These are phyloP conservation scores for Ophiostoma australiae DNA, from an alignment of 2,329 filamentous ascomycete genomes.

Conservation along the genomic window DNA sequence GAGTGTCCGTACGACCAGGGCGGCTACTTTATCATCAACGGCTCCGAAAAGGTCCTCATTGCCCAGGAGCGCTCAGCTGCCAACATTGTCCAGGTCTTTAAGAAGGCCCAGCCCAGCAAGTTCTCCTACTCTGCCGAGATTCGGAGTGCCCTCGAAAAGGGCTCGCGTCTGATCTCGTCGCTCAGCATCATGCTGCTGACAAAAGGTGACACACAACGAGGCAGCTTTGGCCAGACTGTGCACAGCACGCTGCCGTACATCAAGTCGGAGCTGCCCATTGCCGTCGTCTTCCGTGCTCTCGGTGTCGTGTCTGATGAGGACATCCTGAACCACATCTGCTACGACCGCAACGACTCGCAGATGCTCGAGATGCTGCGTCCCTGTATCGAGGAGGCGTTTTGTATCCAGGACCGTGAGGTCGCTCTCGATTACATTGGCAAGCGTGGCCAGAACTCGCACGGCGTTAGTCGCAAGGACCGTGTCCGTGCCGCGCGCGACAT, in stretches of 20 bases:
- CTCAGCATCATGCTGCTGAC: conserved; percentile 85
- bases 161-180: conserved; percentile 88
- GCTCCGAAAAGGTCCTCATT: conserved; percentile 96
- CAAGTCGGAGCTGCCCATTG: conserved; percentile 88
- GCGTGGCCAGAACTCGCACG: conserved; percentile 67
- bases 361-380: conserved; percentile 98
- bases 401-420: conserved; percentile 90
- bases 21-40: conserved; percentile 99
- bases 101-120: conserved; percentile 88
- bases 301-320: conserved; percentile 97
- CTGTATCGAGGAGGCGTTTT: conserved; percentile 94
- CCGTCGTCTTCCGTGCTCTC: conserved; percentile 89
- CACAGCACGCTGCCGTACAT: conserved; percentile 90
- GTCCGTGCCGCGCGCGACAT: conserved; percentile 89
- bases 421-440: conserved; percentile 94
- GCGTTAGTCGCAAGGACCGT: conserved; percentile 77
- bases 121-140: conserved; percentile 95
- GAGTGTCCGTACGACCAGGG: conserved; percentile 98
- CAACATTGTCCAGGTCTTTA: conserved; percentile 98
- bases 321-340: conserved; percentile 96
- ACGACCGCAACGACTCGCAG: conserved; percentile 87
- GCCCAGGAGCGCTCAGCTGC: conserved; percentile 95
- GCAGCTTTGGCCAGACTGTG: conserved; percentile 80
- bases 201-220: conserved; percentile 74
- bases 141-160: conserved; percentile 91